A percentile compares a stretch with the other conserved stretches of the same genome.
Conservation (phyloP, 176 grass and related monocot species). For the Cenchrus purpureus region DNA sequence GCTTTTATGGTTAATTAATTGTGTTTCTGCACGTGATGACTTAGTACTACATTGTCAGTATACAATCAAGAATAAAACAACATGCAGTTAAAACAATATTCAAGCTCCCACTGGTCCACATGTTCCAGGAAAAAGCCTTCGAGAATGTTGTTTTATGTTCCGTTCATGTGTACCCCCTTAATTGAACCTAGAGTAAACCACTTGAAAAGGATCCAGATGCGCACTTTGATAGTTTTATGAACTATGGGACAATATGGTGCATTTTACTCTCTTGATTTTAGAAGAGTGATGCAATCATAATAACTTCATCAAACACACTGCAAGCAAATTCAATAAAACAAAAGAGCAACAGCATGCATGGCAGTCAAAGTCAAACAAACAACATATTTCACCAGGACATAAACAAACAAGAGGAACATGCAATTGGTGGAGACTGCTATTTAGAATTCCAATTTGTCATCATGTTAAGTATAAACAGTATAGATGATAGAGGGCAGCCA, state of each 20-base stretch:
- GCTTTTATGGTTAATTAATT: not conserved
- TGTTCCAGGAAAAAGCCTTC: not conserved
- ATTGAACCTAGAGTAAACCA: too few species aligned
- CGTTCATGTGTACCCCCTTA: not conserved
- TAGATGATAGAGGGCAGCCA: not conserved
- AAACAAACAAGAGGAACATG: not conserved
- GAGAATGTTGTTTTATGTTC: conserved; percentile 10
- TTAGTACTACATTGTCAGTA: not conserved
- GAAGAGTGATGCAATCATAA: not conserved
- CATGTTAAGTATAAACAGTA: not conserved
- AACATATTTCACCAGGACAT: not conserved
- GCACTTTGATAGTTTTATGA: too few species aligned
- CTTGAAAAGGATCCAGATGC: too few species aligned
- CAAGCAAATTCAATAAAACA: not conserved
- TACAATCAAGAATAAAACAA: conserved; percentile 5
- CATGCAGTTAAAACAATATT: not conserved
- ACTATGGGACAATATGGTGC: too few species aligned
- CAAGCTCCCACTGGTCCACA: not conserved
- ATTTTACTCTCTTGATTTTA: not conserved
- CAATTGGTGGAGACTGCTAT: not conserved
- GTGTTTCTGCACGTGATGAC: not conserved
- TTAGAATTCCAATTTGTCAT: not conserved
- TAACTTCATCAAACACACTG: not conserved
- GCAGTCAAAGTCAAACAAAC: not conserved
- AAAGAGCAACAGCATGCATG: not conserved